Evolutionary conservation across 2,329 filamentous ascomycete species (phyloP).

Genomic region (Neopestalotiopsis sp.): DNA sequence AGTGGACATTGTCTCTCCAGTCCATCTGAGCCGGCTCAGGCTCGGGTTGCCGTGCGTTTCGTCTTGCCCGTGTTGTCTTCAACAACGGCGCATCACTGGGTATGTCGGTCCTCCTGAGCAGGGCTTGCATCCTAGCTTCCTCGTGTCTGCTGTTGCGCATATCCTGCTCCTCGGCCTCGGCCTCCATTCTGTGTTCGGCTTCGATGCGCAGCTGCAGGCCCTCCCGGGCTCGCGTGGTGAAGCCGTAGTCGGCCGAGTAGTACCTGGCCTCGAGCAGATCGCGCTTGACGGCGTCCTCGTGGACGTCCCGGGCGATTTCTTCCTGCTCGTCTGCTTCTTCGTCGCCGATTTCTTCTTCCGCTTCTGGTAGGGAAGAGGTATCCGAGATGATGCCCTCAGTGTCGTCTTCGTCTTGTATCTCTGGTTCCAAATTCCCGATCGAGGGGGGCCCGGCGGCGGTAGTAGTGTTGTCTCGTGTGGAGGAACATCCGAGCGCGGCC

Average conservation of each 20-base stretch:
- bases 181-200: slow-evolving; percentile 32
- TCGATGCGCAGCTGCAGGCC: slow-evolving; percentile 26
- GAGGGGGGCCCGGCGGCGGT: neutral
- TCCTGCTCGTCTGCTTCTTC: slow-evolving; percentile 11
- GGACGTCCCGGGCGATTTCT: neutral
- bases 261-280: slow-evolving; percentile 30
- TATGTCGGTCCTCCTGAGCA: slow-evolving; percentile 22
- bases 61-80: neutral
- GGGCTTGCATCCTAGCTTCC: slow-evolving; percentile 30
- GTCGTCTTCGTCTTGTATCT: slow-evolving; percentile 9
- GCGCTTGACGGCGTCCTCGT: slow-evolving; percentile 18
- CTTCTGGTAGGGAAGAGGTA: slow-evolving; percentile 5
- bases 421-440: neutral
- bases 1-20: slow-evolving; percentile 14
- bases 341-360: slow-evolving; percentile 1
- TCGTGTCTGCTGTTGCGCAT: slow-evolving; percentile 24
- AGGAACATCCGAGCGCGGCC: slow-evolving; percentile 35
- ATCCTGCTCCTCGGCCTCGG: slow-evolving; percentile 29
- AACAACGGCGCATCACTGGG: neutral
- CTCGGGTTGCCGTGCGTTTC: neutral
- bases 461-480: neutral
- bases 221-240: slow-evolving; percentile 23
- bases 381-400: neutral
- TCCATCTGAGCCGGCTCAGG: neutral
- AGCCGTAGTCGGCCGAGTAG: slow-evolving; percentile 25